Evolutionary conservation across 257 asterid species (phyloP), one percentile per base, ranked within the genome.

Genomic region (Solanum verrucosum): DNA sequence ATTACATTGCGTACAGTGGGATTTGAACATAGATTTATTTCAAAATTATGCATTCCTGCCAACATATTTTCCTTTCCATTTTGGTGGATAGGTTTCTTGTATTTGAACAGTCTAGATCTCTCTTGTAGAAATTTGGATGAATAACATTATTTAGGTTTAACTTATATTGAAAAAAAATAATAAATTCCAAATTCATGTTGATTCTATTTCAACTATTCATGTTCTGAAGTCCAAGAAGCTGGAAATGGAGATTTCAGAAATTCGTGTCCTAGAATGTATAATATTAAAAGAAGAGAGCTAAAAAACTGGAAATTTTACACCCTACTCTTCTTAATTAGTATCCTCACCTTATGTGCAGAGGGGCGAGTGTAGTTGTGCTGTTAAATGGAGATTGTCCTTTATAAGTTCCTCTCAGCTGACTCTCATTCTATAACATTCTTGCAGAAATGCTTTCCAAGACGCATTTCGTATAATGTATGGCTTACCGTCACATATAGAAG

Each of bases 381-480:
- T 82, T 49, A 82, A 49, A 49, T 20, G 21, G 31, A 49, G 21
- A 82, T 46, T 49, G 25, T 10, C 85, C 42, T 29, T 29, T 49
- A 14, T 18, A 18, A 82, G 18, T 49, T 49, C 11, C 20, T 49
- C 71, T 31, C 21, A 1, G 86, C 86, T 82, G 34, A 31, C 44
- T 49, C 77, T 56, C 37, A 38, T 81, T 18, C 29, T 89, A 88
- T 40, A 70, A 86, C 89, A 78, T 85, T 88, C 67, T 67, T 90
- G 35, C 93, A 97, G 99, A 90, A 91, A 94, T 88, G 91, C 94
- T 65, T 97, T 97, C 88, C 95, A 93, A 93, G 95, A 94, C 71
- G 92, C 98, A 88, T 96, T 97, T 87, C 95, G 98, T 52, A 91
- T 89, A 91, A 94, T 96, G 99, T 94, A 97, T 90, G 98, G 93